Percentiles rank a stretch among this genome's conserved stretches.
Conservation (phyloP, 176 grass and related monocot genomes). For the Cymbopogon citratus region DNA sequence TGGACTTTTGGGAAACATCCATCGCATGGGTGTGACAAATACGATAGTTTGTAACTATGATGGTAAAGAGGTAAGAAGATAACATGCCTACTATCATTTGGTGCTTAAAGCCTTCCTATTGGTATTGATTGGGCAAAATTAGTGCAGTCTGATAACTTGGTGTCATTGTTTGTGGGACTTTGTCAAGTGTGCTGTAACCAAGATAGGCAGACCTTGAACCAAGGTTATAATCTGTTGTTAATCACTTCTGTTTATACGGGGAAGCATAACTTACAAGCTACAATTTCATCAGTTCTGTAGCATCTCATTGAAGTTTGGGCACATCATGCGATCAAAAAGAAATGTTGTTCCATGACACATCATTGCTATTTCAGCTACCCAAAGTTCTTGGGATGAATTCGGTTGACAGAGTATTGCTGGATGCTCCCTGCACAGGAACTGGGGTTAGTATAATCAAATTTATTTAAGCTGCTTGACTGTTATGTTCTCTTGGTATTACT, state of each 20-base stretch:
- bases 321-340: not conserved
- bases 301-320: not conserved
- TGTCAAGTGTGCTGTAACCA: not conserved
- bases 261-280: not conserved
- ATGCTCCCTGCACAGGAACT: constrained; percentile 92
- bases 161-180: not conserved
- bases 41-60: constrained; percentile 94
- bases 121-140: not conserved
- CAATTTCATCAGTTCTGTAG: not conserved
- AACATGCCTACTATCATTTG: not conserved
- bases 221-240: not conserved
- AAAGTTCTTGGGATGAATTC: constrained; percentile 86
- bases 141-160: not conserved
- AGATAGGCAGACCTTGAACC: not conserved
- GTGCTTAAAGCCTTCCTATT: not conserved
- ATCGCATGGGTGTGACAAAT: constrained; percentile 95
- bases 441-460: constrained; percentile 48
- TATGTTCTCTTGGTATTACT: constrained; percentile 1
- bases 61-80: constrained; percentile 76
- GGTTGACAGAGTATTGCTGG: constrained; percentile 93
- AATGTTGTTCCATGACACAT: constrained; percentile 6
- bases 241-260: not conserved
- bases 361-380: constrained; percentile 57
- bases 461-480: not conserved
- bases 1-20: constrained; percentile 79